phyloP scores from a whole-genome alignment of 169 alveolate species.

The Plasmodium fragile region DNA sequence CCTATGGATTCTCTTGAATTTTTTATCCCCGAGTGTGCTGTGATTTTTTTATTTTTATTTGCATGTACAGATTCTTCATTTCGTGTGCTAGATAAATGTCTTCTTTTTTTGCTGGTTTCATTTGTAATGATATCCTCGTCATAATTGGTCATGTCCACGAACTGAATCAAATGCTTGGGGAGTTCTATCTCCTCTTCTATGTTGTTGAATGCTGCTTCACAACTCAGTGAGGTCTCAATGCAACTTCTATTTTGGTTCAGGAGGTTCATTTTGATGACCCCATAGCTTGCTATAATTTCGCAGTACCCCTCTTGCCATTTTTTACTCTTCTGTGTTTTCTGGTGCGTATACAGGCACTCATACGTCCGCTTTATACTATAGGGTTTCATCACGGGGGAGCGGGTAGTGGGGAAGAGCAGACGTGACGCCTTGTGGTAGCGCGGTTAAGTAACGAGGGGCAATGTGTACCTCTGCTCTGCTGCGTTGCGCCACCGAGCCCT shows the following conservation, averaged over 20 bases:
- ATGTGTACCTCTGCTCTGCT: neutral
- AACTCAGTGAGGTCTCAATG: constrained; percentile 22
- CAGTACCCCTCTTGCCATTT: constrained; percentile 71
- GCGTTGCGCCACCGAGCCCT: neutral
- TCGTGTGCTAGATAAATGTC: neutral
- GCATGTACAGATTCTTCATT: neutral
- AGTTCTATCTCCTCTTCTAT: constrained; percentile 44
- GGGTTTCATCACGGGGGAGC: neutral
- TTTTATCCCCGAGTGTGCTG: neutral
- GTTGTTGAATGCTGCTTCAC: neutral
- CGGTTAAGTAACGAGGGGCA: neutral
- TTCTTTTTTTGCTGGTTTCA: constrained; percentile 19
- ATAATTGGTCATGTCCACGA: constrained; percentile 26
- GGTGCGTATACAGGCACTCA: constrained; percentile 67
- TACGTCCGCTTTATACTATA: constrained; percentile 34
- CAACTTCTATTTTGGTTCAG: constrained; percentile 24
- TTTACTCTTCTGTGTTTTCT: constrained; percentile 50
- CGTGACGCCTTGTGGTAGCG: neutral
- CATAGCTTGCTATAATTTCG: constrained; percentile 44
- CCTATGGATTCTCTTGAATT: neutral
- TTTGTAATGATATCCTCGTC: constrained; percentile 9
- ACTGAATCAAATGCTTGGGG: constrained; percentile 9
- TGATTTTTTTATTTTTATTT: constrained; percentile 3
- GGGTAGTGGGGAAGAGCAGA: neutral
- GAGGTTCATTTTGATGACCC: constrained; percentile 30